Evolutionary conservation across 768 basidiomycete species (phyloP).

Genomic region (Amanita rimosa): DNA sequence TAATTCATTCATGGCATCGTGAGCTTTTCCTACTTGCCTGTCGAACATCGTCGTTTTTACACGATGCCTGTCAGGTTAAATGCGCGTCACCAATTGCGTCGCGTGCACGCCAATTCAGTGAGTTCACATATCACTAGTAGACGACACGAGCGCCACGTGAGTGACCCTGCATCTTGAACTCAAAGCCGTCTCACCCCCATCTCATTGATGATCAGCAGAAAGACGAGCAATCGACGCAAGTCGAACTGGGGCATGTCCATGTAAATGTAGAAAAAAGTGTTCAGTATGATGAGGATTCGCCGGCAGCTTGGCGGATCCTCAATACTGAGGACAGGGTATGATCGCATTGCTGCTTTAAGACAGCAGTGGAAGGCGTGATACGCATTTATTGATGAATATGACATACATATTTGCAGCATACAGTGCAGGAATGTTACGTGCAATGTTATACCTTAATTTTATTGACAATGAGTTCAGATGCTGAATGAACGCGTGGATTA

Average conservation of each 20-base stretch:
- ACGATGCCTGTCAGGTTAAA: conserved; percentile 9
- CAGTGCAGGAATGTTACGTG: not conserved
- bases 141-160: not conserved
- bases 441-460: not conserved
- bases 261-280: conserved; percentile 14
- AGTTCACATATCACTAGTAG: not conserved
- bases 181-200: not conserved
- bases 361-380: too few species aligned
- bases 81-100: conserved; percentile 13
- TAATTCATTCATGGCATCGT: conserved; percentile 31
- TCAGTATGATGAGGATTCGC: conserved; percentile 6
- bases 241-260: conserved; percentile 9
- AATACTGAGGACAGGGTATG: not conserved
- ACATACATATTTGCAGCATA: not conserved
- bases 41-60: not conserved
- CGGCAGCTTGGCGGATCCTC: not conserved
- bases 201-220: not conserved
- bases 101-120: conserved; percentile 1
- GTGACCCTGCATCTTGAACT: not conserved
- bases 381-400: too few species aligned
- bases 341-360: too few species aligned
- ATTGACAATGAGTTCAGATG: not conserved
- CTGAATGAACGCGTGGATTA: too few species aligned
- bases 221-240: not conserved
- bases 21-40: conserved; percentile 1